Evolutionary conservation across 345 rosid genomes (phyloP).

Genomic region (Brassica incana): DNA sequence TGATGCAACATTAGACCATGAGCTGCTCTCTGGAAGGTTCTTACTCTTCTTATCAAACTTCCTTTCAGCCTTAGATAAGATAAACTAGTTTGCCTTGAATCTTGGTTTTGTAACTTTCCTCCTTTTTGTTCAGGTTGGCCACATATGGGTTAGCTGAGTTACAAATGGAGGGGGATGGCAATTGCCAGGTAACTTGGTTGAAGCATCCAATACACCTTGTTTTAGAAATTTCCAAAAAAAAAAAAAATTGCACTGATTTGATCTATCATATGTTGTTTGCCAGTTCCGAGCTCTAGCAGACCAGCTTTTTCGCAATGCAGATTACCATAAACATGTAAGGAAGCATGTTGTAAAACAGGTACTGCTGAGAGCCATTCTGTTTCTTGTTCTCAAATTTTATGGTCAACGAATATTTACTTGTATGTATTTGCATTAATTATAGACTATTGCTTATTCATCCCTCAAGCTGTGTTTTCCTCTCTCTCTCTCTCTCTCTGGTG

Average conservation of each 20-base stretch:
- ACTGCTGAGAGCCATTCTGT: conserved; percentile 20
- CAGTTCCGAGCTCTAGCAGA: conserved; percentile 98
- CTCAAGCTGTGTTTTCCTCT: neutral
- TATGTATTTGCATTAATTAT: too few species aligned
- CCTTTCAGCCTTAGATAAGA: too few species aligned
- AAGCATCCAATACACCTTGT: conserved; percentile 1
- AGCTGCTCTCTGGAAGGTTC: conserved; percentile 84
- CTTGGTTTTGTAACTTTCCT: neutral
- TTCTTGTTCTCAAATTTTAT: conserved; percentile 6
- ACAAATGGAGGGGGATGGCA: conserved; percentile 94
- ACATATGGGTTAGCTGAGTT: conserved; percentile 81
- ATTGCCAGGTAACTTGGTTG: conserved; percentile 69
- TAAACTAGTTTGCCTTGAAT: too few species aligned
- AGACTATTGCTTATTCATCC: neutral
- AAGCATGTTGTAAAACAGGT: conserved; percentile 90
- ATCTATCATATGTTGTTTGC: neutral
- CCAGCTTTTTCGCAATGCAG: conserved; percentile 78
- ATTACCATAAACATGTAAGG: conserved; percentile 78
- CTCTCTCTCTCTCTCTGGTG: neutral
- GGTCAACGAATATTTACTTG: neutral
- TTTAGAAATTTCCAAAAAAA: neutral
- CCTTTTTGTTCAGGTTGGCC: conserved; percentile 49
- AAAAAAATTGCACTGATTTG: neutral
- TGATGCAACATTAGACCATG: conserved; percentile 91
- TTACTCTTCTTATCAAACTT: conserved; percentile 10